phyloP scores from a whole-genome alignment of 2,329 filamentous ascomycete species.

The Xylariales sp. region DNA sequence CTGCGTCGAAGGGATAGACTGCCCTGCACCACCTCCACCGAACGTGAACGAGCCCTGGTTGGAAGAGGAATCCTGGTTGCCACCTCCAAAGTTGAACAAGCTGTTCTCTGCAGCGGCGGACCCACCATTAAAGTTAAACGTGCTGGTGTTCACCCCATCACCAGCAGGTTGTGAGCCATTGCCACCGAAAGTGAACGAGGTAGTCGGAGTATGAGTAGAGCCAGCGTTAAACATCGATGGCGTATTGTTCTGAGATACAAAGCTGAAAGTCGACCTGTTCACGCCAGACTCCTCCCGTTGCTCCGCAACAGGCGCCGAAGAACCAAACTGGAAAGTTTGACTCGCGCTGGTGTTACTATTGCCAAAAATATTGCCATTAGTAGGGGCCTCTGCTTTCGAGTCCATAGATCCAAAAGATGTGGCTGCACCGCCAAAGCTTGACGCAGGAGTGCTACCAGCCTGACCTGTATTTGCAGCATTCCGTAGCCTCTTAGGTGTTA shows the following conservation, averaged over 20 bases:
- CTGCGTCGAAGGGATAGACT: constrained; percentile 24
- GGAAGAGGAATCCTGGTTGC: constrained; percentile 12
- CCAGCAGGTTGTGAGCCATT: constrained; percentile 10
- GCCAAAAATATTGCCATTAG: constrained; percentile 16
- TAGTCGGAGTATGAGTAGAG: too few relatives aligned
- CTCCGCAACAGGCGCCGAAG: constrained; percentile 6
- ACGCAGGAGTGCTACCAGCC: constrained; percentile 20
- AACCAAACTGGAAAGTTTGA: constrained; percentile 8
- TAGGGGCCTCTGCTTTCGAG: constrained; percentile 31
- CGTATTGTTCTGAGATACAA: constrained; percentile 11
- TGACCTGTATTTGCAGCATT: neutral
- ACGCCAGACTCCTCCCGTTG: constrained; percentile 14
- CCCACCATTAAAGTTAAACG: constrained; percentile 21
- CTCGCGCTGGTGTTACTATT: constrained; percentile 7
- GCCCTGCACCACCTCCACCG: constrained; percentile 23
- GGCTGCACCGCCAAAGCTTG: constrained; percentile 1
- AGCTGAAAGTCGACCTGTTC: constrained; percentile 14
- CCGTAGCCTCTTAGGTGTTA: constrained; percentile 5
- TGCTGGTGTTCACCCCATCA: constrained; percentile 9
- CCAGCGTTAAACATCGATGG: constrained; percentile 30
- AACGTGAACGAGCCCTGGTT: constrained; percentile 33
- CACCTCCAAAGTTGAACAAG: constrained; percentile 19
- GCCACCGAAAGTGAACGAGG: constrained; percentile 6
- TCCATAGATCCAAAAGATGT: constrained; percentile 37
- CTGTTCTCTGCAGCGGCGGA: constrained; percentile 10